Conservation (phyloP, 1,284 basidiomycete species). For the Agroathelia rolfsii region DNA sequence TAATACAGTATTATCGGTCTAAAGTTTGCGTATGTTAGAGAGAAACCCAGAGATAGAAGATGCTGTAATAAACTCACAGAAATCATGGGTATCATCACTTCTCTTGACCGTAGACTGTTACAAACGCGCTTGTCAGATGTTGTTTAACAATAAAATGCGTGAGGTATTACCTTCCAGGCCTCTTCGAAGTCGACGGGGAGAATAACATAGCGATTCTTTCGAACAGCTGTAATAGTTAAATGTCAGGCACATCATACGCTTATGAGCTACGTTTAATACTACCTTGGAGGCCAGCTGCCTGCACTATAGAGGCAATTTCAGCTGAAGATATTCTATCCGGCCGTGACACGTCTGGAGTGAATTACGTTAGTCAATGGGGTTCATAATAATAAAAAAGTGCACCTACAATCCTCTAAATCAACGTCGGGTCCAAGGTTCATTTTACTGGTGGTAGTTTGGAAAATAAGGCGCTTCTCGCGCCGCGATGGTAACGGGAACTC, state of each 20-base stretch:
- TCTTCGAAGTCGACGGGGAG: conserved; percentile 97
- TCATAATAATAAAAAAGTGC: not conserved
- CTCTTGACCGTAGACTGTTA: conserved; percentile 91
- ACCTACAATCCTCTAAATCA: conserved; percentile 93
- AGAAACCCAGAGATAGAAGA: conserved; percentile 3
- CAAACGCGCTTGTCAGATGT: too few species aligned
- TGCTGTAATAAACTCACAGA: conserved; percentile 55
- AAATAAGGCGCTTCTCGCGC: conserved; percentile 94
- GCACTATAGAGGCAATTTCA: conserved; percentile 92
- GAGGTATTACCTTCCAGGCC: conserved; percentile 95
- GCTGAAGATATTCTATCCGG: conserved; percentile 94
- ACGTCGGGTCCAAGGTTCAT: conserved; percentile 99
- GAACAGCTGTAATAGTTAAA: conserved; percentile 60
- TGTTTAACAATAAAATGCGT: too few species aligned
- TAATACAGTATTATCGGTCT: conserved; percentile 38
- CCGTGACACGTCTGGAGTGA: conserved; percentile 76
- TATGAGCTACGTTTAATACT: too few species aligned
- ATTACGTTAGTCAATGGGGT: not conserved
- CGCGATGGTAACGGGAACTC: conserved; percentile 95
- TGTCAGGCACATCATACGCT: too few species aligned
- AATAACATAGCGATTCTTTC: conserved; percentile 97
- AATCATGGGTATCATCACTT: conserved; percentile 89
- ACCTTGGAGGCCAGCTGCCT: conserved; percentile 97
- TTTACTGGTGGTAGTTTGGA: conserved; percentile 95
- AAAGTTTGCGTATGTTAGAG: conserved; percentile 10